phyloP scores from a whole-genome alignment of 1,284 basidiomycete species.

The Xanthoconium separans region DNA sequence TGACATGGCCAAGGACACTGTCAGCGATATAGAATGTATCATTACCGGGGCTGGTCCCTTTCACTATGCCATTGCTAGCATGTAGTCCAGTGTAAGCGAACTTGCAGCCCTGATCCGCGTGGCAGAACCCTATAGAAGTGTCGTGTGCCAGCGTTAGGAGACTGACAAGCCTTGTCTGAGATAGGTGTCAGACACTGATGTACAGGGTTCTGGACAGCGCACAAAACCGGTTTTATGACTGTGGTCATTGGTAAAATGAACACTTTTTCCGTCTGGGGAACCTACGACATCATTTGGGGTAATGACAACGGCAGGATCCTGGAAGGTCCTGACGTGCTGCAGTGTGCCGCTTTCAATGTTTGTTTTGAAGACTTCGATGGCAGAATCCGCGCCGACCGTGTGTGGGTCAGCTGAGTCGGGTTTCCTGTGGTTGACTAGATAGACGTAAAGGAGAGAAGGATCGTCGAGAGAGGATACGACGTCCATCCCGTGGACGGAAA shows the following conservation, averaged over 20 bases:
- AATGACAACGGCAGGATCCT: conserved; percentile 50
- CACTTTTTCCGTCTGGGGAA: conserved; percentile 54
- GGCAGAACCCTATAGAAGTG: conserved; percentile 59
- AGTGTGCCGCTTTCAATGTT: conserved; percentile 43
- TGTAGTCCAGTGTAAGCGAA: conserved; percentile 44
- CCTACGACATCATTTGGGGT: conserved; percentile 75
- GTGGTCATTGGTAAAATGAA: conserved; percentile 71
- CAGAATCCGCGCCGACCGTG: conserved; percentile 67
- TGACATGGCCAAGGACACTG: conserved; percentile 40
- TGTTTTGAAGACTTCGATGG: conserved; percentile 69
- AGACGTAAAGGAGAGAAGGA: conserved; percentile 57
- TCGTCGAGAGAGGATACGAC: conserved; percentile 55
- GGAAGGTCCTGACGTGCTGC: conserved; percentile 57
- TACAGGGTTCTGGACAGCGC: not conserved
- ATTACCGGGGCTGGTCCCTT: conserved; percentile 38
- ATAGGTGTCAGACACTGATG: conserved; percentile 7
- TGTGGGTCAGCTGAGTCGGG: conserved; percentile 38
- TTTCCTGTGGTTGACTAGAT: conserved; percentile 67
- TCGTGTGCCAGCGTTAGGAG: conserved; percentile 34
- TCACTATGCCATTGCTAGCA: conserved; percentile 57
- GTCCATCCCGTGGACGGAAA: conserved; percentile 73
- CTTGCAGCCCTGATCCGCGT: conserved; percentile 57
- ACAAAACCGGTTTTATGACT: conserved; percentile 55
- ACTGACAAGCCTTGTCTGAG: conserved; percentile 34
- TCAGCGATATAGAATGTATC: conserved; percentile 60